These are phyloP conservation scores for Solanum neorickii DNA, from an alignment of 257 asterid genomes.

Conservation along the genomic window DNA sequence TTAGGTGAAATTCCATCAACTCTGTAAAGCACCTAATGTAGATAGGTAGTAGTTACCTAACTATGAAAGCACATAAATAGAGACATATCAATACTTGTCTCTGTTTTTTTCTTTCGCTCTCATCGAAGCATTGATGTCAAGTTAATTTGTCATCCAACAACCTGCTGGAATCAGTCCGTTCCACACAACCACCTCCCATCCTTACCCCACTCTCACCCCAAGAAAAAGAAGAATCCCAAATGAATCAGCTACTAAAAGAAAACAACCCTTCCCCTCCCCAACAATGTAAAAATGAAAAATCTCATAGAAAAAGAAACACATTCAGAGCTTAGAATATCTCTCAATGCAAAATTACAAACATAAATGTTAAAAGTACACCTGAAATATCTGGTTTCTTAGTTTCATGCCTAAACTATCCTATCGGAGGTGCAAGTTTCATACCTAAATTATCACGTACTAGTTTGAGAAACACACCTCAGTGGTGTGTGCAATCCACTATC, in stretches of 20 bases:
- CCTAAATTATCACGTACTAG: too few species aligned
- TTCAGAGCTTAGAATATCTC: neutral
- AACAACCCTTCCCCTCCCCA: neutral
- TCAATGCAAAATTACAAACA: neutral
- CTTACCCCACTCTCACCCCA: neutral
- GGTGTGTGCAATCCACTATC: too few species aligned
- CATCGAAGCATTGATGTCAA: neutral
- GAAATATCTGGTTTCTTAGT: too few species aligned
- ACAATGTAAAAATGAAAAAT: neutral
- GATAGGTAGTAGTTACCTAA: neutral
- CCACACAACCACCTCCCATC: neutral
- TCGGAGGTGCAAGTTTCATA: too few species aligned
- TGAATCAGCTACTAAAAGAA: neutral
- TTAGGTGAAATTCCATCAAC: neutral
- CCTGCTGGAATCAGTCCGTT: neutral
- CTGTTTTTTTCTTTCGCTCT: neutral
- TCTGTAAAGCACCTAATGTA: neutral
- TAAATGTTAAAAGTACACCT: too few species aligned
- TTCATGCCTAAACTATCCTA: too few species aligned
- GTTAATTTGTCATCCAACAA: neutral
- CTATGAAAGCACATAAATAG: neutral
- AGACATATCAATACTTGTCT: neutral
- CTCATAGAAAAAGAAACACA: neutral
- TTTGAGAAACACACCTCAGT: too few species aligned
- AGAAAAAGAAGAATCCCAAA: neutral